Conservation (phyloP, 371 early-diverging fungal genomes). For the Lichtheimia ramosa region DNA sequence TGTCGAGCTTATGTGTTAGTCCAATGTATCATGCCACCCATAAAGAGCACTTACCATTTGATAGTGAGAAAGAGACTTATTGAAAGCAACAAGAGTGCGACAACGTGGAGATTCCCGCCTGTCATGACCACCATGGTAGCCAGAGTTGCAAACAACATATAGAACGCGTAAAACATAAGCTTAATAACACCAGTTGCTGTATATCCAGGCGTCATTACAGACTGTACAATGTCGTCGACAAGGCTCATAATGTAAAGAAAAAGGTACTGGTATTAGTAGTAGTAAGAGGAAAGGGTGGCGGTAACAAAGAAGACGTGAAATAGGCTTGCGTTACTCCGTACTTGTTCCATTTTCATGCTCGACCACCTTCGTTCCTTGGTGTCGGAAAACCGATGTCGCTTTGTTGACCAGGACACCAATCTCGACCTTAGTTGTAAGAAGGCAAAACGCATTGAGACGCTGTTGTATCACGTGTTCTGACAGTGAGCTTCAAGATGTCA, state of each 20-base stretch:
- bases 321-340: not conserved
- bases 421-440: slow-evolving; percentile 64
- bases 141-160: slow-evolving; percentile 54
- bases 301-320: not conserved
- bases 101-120: slow-evolving; percentile 54
- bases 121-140: slow-evolving; percentile 40
- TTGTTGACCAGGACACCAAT: slow-evolving; percentile 44
- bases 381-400: slow-evolving; percentile 57
- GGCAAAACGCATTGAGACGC: not conserved
- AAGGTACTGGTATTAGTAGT: not conserved
- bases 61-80: slow-evolving; percentile 54
- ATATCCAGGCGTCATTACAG: slow-evolving; percentile 64
- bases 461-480: not conserved
- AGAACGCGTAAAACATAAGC: slow-evolving; percentile 61
- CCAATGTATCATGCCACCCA: not conserved
- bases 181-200: slow-evolving; percentile 51
- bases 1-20: not conserved
- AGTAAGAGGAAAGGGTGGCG: not conserved
- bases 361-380: slow-evolving; percentile 32
- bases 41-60: slow-evolving; percentile 46
- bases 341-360: not conserved
- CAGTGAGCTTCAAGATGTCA: slow-evolving; percentile 49
- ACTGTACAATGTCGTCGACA: slow-evolving; percentile 37
- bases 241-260: slow-evolving; percentile 18
- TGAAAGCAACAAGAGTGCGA: slow-evolving; percentile 50